Base-by-base conservation (phyloP, 371 early-diverging fungal genomes). In the Lichtheimia ramosa region DNA sequence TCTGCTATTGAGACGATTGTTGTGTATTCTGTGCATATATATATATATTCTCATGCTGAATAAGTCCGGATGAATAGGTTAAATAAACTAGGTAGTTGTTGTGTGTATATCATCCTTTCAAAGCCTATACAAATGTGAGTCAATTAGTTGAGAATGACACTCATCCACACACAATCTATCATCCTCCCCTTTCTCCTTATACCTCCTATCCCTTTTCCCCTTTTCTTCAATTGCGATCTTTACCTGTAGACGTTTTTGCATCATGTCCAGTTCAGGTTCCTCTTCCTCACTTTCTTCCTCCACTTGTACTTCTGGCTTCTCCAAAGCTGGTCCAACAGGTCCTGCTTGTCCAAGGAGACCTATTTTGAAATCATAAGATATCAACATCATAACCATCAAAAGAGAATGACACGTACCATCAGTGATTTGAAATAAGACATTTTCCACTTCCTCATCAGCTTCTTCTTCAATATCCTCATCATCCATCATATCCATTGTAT, bases 381-480 rank as follows among this genome's bases (percentile, higher is more conserved):
- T 8, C 34, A n/a, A n/a, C n/a, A 34, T 34, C 34, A 12, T 14
- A 15, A 23, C 18, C 14, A 24, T 21, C 1, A 23, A 50, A 50
- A 50, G 15, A 50, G 5, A 50, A 34, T 34, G 34, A 5, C 50
- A 58, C n/a, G n/a, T 74, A 77, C 97, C 98, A 61, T 93, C 87
- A 18, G 97, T 96, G 54, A 96, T 75, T 73, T 95, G 89, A 46
- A 83, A 89, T 54, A 97, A 70, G 3, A 97, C 89, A 57, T 89
- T 92, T 65, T 94, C 89, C 8, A 97, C 96, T 74, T 96, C 95
- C 43, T 89, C 92, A 49, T 96, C 95, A 0, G 96, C 96, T 61
- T 94, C 98, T 54, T 94, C 96, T 61, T 98, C 98, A 40, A 96
- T 59, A 20, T 90, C 96, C 3, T 91, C 94, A 43, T 93, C 94